phyloP scores from a whole-genome alignment of 1,284 basidiomycete species.

The Xerocomus minutiporus region DNA sequence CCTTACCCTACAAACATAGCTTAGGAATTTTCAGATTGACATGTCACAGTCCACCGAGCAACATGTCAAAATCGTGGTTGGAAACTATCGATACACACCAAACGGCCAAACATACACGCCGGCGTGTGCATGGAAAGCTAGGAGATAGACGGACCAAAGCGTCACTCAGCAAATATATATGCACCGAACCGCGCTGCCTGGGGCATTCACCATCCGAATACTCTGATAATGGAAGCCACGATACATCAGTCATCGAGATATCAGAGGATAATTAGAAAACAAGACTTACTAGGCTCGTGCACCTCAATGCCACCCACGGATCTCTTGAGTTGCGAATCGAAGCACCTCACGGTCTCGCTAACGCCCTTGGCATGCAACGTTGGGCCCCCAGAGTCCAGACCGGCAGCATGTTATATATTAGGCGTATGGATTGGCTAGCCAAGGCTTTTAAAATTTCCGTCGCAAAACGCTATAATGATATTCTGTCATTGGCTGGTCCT shows the following conservation, averaged over 20 bases:
- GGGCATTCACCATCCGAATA: constrained; percentile 15
- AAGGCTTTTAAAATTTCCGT: not conserved
- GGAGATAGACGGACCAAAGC: not conserved
- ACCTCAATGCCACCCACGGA: constrained; percentile 69
- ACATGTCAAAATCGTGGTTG: not conserved
- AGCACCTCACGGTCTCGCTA: constrained; percentile 43
- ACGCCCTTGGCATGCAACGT: constrained; percentile 43
- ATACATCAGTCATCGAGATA: not conserved
- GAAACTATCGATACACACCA: not conserved
- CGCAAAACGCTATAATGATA: not conserved
- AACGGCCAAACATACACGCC: not conserved
- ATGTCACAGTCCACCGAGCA: not conserved
- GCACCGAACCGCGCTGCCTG: not conserved
- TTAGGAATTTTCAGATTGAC: not conserved
- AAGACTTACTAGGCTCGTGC: constrained; percentile 59
- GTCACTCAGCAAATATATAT: not conserved
- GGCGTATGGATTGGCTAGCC: too few species aligned
- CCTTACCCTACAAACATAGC: too few species aligned
- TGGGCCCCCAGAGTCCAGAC: too few species aligned
- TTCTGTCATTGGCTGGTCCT: constrained; percentile 13
- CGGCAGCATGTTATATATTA: too few species aligned
- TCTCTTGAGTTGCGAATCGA: constrained; percentile 47
- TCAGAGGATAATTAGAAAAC: not conserved
- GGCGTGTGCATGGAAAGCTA: not conserved
- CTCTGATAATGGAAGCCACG: not conserved